phyloP scores from a whole-genome alignment of 495 filamentous ascomycete species.

The Recurvomyces mirabilis region DNA sequence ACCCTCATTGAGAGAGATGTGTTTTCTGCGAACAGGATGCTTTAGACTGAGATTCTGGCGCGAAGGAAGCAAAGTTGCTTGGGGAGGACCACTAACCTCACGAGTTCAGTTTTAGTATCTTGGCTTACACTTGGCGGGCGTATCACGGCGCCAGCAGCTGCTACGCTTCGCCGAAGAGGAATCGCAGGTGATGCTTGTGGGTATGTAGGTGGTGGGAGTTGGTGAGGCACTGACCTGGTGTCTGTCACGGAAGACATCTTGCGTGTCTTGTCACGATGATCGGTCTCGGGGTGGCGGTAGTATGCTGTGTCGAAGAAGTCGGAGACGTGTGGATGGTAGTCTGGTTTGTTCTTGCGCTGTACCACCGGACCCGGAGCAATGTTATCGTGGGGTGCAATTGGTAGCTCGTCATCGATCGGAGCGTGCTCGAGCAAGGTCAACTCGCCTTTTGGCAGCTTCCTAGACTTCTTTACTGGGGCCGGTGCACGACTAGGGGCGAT shows the following conservation, averaged over 20 bases:
- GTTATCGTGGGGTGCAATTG: neutral
- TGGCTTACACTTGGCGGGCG: neutral
- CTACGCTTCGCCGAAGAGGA: too few relatives aligned
- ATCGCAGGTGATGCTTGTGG: neutral
- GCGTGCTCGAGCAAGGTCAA: slow-evolving; percentile 5
- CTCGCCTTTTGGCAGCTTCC: neutral
- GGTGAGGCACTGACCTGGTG: slow-evolving; percentile 10
- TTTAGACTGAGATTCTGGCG: slow-evolving; percentile 12
- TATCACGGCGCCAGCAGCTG: too few relatives aligned
- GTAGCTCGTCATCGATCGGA: slow-evolving; percentile 2
- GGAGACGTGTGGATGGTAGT: slow-evolving; percentile 7
- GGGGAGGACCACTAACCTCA: slow-evolving; percentile 11
- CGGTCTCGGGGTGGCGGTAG: neutral
- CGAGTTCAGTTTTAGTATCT: neutral
- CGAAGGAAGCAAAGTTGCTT: slow-evolving; percentile 3
- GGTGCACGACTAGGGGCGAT: too few relatives aligned
- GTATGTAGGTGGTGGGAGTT: neutral
- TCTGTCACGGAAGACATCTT: slow-evolving; percentile 6
- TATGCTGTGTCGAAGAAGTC: slow-evolving; percentile 9
- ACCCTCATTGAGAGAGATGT: slow-evolving; percentile 18
- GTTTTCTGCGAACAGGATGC: slow-evolving; percentile 19
- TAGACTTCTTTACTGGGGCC: too few relatives aligned
- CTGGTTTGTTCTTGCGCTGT: neutral
- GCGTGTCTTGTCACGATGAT: neutral
- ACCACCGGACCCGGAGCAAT: neutral